These are phyloP conservation scores for Thymus mandschuricus DNA, from an alignment of 257 asterid genomes.

Conservation along the genomic window DNA sequence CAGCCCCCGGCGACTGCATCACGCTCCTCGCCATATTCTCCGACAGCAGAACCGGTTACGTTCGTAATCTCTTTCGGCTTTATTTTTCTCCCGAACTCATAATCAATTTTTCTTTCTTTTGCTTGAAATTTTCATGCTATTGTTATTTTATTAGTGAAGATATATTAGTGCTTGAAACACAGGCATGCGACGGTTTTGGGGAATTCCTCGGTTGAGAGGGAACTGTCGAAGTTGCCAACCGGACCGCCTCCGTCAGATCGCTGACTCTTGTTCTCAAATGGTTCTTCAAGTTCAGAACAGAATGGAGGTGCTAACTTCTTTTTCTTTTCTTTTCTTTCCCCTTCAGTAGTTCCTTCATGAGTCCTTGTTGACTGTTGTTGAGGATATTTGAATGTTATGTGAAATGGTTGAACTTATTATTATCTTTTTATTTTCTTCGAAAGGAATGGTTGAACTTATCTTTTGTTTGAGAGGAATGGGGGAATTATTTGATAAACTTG, in stretches of 20 bases:
- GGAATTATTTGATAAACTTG: no score
- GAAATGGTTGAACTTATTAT: no score
- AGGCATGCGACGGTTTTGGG: conserved; percentile 72
- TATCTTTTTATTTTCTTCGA: no score
- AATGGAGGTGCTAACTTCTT: conserved; percentile 48
- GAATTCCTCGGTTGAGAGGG: conserved; percentile 59
- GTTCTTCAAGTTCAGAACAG: conserved; percentile 72
- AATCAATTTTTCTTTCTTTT: background rate
- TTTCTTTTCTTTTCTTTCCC: background rate
- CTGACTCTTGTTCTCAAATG: conserved; percentile 86
- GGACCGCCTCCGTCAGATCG: conserved; percentile 66
- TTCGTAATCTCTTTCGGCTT: background rate
- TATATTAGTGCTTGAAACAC: conserved; percentile 13
- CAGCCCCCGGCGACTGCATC: conserved; percentile 69
- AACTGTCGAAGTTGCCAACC: conserved; percentile 44
- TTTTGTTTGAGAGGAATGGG: no score
- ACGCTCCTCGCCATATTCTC: conserved; percentile 69
- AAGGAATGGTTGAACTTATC: no score
- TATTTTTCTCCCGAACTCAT: background rate
- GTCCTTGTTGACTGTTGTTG: no score
- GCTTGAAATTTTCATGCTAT: background rate
- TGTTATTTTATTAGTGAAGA: background rate
- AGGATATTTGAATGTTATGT: no score
- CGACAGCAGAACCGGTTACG: conserved; percentile 31
- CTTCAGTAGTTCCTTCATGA: no score